A percentile compares a stretch with the other conserved stretches of the same genome.
These are phyloP conservation scores for Abrus precatorius DNA, from an alignment of 306 rosid species.

Conservation along the genomic window DNA sequence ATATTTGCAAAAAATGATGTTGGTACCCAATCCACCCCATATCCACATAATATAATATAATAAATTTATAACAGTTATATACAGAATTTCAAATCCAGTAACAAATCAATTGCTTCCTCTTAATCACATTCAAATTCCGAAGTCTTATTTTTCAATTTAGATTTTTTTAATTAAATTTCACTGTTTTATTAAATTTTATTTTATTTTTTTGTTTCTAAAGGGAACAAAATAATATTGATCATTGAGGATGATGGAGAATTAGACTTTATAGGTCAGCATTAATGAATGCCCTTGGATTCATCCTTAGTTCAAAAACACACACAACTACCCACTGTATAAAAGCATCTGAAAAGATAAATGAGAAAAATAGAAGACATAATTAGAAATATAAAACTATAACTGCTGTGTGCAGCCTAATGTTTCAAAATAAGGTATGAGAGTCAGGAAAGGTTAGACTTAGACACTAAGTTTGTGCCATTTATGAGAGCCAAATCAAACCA, in stretches of 20 bases:
- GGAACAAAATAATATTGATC: background rate
- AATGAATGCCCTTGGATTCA: background rate
- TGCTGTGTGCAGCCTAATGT: conserved; percentile 15
- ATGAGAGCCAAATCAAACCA: conserved; percentile 32
- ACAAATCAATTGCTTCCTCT: too few relatives aligned
- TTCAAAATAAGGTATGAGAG: conserved; percentile 4
- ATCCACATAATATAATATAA: too few relatives aligned
- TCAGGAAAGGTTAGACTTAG: conserved; percentile 5
- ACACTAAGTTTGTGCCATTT: conserved; percentile 3
- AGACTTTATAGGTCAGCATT: conserved; percentile 30
- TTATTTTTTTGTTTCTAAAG: background rate
- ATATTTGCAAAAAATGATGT: too few relatives aligned
- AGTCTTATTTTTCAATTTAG: too few relatives aligned
- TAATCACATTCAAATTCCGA: too few relatives aligned
- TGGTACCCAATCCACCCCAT: too few relatives aligned
- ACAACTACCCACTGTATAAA: conserved; percentile 7
- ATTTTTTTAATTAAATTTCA: too few relatives aligned
- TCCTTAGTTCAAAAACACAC: conserved; percentile 8
- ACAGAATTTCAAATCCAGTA: too few relatives aligned
- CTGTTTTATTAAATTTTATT: too few relatives aligned
- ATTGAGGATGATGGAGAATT: background rate
- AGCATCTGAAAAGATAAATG: conserved; percentile 2
- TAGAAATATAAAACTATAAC: background rate
- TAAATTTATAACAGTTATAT: too few relatives aligned
- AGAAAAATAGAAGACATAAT: background rate